phyloP scores from a whole-genome alignment of 2,329 filamentous ascomycete species.

The Colletotrichum sp. region DNA sequence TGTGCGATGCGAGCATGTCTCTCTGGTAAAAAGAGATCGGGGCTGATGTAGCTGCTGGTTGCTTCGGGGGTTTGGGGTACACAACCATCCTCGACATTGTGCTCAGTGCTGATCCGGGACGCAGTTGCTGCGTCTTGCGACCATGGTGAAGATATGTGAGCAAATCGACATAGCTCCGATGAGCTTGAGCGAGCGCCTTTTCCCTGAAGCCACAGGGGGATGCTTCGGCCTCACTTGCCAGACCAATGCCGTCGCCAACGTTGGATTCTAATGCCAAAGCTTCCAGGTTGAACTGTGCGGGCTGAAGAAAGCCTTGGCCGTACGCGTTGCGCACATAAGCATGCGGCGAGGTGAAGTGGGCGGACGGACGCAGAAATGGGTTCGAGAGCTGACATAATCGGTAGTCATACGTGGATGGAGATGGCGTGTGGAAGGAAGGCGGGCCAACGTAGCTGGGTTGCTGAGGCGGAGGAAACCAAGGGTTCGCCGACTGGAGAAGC shows the following conservation, averaged over 20 bases:
- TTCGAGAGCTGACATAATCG: neutral
- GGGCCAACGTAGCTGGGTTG: conserved; percentile 16
- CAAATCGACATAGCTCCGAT: conserved; percentile 74
- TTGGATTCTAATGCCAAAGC: conserved; percentile 33
- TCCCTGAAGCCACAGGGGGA: conserved; percentile 63
- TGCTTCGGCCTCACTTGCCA: neutral
- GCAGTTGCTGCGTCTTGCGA: conserved; percentile 52
- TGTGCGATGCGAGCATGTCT: neutral
- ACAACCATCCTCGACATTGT: conserved; percentile 55
- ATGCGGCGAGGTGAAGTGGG: conserved; percentile 1
- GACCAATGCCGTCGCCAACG: conserved; percentile 21
- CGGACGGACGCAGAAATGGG: neutral
- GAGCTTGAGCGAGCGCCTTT: conserved; percentile 71
- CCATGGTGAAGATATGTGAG: conserved; percentile 67
- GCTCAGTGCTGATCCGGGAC: conserved; percentile 34
- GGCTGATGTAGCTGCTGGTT: conserved; percentile 20
- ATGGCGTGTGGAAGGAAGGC: conserved; percentile 4
- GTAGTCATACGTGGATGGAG: conserved; percentile 11
- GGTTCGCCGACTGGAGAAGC: neutral
- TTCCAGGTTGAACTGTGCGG: conserved; percentile 31
- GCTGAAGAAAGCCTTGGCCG: neutral
- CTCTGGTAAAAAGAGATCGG: neutral
- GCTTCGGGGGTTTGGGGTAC: conserved; percentile 58
- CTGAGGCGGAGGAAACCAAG: conserved; percentile 1
- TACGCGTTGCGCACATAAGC: neutral